Percentiles rank a stretch among this genome's conserved stretches.
phyloP scores from a whole-genome alignment of 2,329 filamentous ascomycete genomes.

The Lachnellula occidentalis region DNA sequence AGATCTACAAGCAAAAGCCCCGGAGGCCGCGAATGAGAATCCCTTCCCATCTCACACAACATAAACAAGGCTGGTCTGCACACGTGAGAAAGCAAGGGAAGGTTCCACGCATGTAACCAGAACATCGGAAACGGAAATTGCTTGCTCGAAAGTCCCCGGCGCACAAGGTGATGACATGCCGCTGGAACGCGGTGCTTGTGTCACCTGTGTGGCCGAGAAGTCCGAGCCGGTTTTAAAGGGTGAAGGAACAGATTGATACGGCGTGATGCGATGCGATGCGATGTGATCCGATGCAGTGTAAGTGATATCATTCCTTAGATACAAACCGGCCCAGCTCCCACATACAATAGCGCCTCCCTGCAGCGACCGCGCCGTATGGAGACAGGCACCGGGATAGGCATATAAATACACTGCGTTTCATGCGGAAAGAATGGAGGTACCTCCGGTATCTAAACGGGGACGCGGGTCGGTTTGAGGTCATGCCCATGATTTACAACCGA shows the following conservation, averaged over 20 bases:
- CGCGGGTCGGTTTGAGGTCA: neutral
- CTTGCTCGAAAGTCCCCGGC: neutral
- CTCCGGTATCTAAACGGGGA: neutral
- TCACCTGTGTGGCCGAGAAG: neutral
- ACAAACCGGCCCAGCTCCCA: neutral
- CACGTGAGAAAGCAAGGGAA: neutral
- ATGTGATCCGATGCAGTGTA: neutral
- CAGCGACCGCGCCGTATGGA: neutral
- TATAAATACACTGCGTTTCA: neutral
- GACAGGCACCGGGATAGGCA: neutral
- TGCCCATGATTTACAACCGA: slow-evolving; percentile 52
- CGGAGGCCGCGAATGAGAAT: too few relatives aligned
- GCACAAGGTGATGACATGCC: neutral
- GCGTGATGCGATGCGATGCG: neutral
- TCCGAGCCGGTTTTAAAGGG: neutral
- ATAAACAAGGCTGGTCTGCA: neutral
- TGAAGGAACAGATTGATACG: neutral
- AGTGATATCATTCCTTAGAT: neutral
- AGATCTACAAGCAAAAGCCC: too few relatives aligned
- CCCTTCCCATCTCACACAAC: neutral
- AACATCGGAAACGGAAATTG: neutral
- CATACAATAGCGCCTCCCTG: neutral
- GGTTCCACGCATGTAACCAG: neutral
- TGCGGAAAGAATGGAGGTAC: neutral
- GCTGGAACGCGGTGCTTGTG: neutral